Evolutionary conservation across 2,329 filamentous ascomycete genomes (phyloP).

Genomic region (Epichloe bromicola): DNA sequence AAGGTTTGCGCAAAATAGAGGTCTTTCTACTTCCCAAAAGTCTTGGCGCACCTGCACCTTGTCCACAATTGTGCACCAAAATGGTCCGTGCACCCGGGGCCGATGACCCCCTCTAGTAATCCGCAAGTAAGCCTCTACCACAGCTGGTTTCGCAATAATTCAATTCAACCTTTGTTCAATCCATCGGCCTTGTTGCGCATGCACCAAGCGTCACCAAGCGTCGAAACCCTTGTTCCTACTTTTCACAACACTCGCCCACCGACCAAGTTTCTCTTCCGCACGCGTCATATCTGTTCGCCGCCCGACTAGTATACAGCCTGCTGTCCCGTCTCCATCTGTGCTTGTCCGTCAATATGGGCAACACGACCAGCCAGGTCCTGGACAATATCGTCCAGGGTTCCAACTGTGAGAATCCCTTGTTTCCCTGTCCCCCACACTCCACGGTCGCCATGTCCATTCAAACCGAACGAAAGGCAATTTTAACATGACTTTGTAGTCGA

Average conservation of each 20-base stretch:
- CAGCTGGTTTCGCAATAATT: not conserved
- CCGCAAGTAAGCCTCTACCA: not conserved
- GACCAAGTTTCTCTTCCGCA: not conserved
- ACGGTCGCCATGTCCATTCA: no score
- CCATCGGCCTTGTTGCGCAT: not conserved
- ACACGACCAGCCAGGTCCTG: conserved; percentile 61
- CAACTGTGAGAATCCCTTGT: conserved; percentile 54
- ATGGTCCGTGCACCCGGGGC: conserved; percentile 9
- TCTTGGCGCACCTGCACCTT: no score
- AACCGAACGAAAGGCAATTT: not conserved
- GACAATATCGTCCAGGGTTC: conserved; percentile 94
- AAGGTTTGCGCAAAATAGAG: no score
- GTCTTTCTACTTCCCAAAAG: no score
- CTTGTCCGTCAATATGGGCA: conserved; percentile 40
- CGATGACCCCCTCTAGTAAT: not conserved
- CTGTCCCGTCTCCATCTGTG: not conserved
- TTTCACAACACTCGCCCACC: not conserved
- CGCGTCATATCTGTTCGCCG: not conserved
- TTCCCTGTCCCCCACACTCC: not conserved
- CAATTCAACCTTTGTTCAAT: not conserved
- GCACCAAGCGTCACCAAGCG: not conserved
- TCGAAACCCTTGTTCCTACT: not conserved
- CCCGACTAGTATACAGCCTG: not conserved
- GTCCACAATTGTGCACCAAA: not conserved
- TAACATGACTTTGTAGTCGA: conserved; percentile 51